These are phyloP conservation scores for Coprinopsis cinerea DNA, from an alignment of 768 basidiomycete genomes.

Conservation along the genomic window DNA sequence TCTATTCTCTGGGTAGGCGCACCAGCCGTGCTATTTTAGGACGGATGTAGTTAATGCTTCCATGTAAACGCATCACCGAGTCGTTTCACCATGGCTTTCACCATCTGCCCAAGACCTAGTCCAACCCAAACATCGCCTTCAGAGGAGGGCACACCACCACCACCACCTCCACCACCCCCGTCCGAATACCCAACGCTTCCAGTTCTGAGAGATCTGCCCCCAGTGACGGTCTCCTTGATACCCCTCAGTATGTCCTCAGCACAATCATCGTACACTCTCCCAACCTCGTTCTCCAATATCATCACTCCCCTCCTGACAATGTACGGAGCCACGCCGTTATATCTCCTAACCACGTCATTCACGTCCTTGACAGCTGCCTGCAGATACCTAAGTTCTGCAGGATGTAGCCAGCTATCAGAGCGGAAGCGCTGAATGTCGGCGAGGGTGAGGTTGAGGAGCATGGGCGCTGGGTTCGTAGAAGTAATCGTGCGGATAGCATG, in stretches of 20 bases:
- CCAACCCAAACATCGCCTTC: no score
- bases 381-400: conserved; percentile 60
- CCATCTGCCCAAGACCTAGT: no score
- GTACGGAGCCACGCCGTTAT: conserved; percentile 77
- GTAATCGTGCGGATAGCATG: conserved; percentile 61
- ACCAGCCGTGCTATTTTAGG: no score
- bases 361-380: conserved; percentile 62
- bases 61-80: no score
- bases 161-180: no score
- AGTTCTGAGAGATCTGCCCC: no score
- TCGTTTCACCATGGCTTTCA: no score
- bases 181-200: no score
- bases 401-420: conserved; percentile 65
- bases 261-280: background rate
- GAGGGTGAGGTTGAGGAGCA: conserved; percentile 28
- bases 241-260: background rate
- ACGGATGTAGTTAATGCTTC: no score
- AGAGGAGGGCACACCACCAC: no score
- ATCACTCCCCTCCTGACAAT: conserved; percentile 31
- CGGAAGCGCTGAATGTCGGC: conserved; percentile 39
- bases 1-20: no score
- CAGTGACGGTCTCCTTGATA: background rate
- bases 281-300: background rate
- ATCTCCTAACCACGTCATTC: conserved; percentile 70
- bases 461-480: conserved; percentile 32